Evolutionary conservation across 2,329 filamentous ascomycete genomes (phyloP), one percentile per base, ranked within the genome.

Genomic region (Fusarium robinianum): DNA sequence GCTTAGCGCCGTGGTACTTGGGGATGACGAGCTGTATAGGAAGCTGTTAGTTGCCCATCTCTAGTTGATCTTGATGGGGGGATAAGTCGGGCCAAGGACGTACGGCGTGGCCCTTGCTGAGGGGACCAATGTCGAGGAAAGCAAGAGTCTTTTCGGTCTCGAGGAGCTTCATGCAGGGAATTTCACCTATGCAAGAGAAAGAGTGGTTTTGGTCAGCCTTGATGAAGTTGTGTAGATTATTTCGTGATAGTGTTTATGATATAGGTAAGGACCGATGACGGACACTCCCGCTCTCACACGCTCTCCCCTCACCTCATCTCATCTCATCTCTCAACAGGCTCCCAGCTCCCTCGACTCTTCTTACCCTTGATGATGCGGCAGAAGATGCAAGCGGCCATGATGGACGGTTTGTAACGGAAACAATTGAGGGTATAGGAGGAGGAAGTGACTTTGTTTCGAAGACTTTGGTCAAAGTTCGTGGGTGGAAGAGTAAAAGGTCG

Each of bases 301-400:
- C 52, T 36, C 33, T 56, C 43, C 47, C 32, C 47, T 41, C 38
- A 8, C 19, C 29, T 30, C 27, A 41, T 41, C 32, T 24, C 29
- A 27, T 29, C 18, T 7, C 16, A 26, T 17, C 14, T 8, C 16
- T 29, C 35, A 18, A 21, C 11, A 8, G 19, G 12, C 25, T 11
- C 25, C 38, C 14, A 29, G 5, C 38, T 40, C 33, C 10, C 23
- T 19, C 19, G 14, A 34, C 19, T 49, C 53, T 29, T 29, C 51
- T 55, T 64, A 77, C 92, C 92, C 80, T 95, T 95, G 76, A 99
- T 87, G 67, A 99, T 97, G 71, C 90, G 95, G 80, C 94, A 99
- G 76, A 99, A 99, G 66, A 97, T 90, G 69, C 94, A 99, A 53
- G 85, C 45, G 15, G 53, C 37, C 57, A 58, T 60, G 12, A 29